phyloP scores from a whole-genome alignment of 129 eudicot genomes.

The Chrysanthemum makinoi region DNA sequence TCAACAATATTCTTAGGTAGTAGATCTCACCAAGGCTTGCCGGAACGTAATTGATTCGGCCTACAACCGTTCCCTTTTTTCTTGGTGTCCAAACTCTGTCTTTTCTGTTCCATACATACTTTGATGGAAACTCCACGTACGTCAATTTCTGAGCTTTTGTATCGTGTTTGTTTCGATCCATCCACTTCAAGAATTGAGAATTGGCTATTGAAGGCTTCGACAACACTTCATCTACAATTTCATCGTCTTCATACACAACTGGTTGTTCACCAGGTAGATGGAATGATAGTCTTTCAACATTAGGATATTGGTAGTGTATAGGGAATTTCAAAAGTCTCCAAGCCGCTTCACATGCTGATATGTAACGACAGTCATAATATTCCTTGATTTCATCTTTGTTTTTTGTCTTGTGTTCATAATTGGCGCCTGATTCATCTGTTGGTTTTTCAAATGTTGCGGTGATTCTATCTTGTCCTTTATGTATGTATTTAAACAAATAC shows the following conservation, averaged over 20 bases:
- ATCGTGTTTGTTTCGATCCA: background rate
- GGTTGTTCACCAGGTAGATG: background rate
- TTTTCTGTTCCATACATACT: background rate
- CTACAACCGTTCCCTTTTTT: background rate
- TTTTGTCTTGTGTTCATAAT: background rate
- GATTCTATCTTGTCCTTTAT: background rate
- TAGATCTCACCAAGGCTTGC: too few relatives aligned
- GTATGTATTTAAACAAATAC: background rate
- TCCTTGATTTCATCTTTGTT: background rate
- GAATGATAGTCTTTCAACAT: background rate
- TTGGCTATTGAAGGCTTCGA: background rate
- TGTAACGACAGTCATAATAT: background rate
- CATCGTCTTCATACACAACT: background rate
- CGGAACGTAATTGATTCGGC: background rate
- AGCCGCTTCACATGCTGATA: background rate
- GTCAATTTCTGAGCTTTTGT: background rate
- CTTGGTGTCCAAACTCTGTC: background rate
- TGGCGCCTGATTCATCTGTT: background rate
- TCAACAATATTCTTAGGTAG: background rate
- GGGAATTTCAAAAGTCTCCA: background rate
- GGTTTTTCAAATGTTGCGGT: background rate
- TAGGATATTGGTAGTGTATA: background rate
- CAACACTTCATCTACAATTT: background rate
- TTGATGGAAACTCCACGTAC: background rate
- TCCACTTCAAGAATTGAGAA: background rate